These are phyloP conservation scores for Nematocida sp. DNA, from an alignment of 371 early-diverging fungal genomes.

Conservation along the genomic window DNA sequence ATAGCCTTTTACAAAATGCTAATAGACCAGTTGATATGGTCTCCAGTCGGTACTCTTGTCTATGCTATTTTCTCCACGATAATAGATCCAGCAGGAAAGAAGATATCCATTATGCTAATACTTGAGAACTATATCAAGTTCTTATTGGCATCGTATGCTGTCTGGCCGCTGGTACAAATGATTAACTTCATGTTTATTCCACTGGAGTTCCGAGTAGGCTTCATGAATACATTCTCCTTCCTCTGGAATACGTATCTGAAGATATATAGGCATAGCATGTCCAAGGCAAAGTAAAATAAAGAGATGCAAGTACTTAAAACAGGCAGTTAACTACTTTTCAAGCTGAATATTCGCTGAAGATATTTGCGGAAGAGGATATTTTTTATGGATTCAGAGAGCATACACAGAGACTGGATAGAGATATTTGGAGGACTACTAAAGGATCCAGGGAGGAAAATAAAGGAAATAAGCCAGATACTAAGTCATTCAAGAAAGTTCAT, in stretches of 20 bases:
- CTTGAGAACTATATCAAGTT: background rate
- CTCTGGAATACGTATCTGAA: constrained; percentile 38
- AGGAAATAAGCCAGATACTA: constrained; percentile 9
- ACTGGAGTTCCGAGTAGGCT: constrained; percentile 2
- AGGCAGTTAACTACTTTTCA: too few species aligned
- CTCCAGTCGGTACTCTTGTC: constrained; percentile 24
- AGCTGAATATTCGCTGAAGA: background rate
- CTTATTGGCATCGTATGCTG: constrained; percentile 19
- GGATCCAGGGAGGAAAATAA: background rate
- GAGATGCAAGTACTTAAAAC: too few species aligned
- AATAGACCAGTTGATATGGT: constrained; percentile 43
- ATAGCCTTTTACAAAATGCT: constrained; percentile 35
- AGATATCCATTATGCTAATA: background rate
- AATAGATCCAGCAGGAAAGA: background rate
- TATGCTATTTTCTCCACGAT: background rate
- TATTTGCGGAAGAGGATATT: background rate
- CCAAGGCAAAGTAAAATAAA: background rate
- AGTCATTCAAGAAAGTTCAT: constrained; percentile 14
- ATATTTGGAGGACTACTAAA: background rate
- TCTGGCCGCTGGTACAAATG: constrained; percentile 43
- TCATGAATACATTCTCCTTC: constrained; percentile 4
- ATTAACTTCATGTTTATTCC: constrained; percentile 46
- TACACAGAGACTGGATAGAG: constrained; percentile 15
- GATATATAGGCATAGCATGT: too few species aligned
- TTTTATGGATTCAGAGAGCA: constrained; percentile 4